Percentiles rank a stretch among this genome's conserved stretches.
Conservation (phyloP, 371 early-diverging fungal species). For the Parasitella parasitica region DNA sequence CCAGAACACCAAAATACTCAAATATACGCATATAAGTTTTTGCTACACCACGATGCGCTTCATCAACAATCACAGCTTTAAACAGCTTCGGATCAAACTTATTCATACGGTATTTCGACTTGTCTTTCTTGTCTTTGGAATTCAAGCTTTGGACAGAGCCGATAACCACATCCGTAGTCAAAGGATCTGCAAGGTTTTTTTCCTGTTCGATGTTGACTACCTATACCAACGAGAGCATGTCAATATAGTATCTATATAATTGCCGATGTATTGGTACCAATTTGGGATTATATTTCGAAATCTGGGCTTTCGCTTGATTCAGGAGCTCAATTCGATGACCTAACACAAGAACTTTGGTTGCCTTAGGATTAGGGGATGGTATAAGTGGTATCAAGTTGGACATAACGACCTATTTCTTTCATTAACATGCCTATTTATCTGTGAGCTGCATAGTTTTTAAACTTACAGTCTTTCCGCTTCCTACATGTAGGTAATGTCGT, state of each 20-base stretch:
- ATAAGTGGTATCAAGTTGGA: constrained; percentile 75
- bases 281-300: constrained; percentile 53
- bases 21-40: constrained; percentile 72
- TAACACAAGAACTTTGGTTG: constrained; percentile 76
- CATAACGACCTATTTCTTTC: constrained; percentile 68
- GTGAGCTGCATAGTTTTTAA: neutral
- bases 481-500: constrained; percentile 21
- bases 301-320: constrained; percentile 74
- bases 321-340: constrained; percentile 89
- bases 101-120: constrained; percentile 39
- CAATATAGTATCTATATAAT: neutral
- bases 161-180: constrained; percentile 67
- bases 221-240: constrained; percentile 21
- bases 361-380: constrained; percentile 59
- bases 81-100: constrained; percentile 73
- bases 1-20: constrained; percentile 63
- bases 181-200: constrained; percentile 48
- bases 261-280: too few relatives aligned
- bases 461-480: constrained; percentile 85
- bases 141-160: constrained; percentile 83
- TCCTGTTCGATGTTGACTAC: constrained; percentile 70
- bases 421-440: neutral
- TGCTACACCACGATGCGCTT: constrained; percentile 93
- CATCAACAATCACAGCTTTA: constrained; percentile 90
- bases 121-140: constrained; percentile 25